These are phyloP conservation scores for Cryphonectria parasitica DNA, from an alignment of 2,329 filamentous ascomycete genomes.

Conservation along the genomic window DNA sequence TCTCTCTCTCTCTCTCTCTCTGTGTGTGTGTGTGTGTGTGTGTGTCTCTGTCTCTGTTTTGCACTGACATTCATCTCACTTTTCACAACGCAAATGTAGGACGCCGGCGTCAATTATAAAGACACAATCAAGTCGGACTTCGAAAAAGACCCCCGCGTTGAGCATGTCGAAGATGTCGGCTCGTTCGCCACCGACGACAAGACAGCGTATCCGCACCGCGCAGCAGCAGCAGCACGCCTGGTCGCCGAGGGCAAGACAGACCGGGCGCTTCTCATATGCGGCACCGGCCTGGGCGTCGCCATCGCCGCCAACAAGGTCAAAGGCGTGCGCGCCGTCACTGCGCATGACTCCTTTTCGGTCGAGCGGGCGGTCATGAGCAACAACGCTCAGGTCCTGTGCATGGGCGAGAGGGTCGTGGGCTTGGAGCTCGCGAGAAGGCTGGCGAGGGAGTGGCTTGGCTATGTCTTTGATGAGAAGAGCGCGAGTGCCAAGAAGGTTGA, in stretches of 20 bases:
- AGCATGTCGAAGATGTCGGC: conserved; percentile 74
- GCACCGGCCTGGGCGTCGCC: conserved; percentile 84
- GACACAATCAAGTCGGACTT: conserved; percentile 76
- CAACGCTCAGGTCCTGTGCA: conserved; percentile 84
- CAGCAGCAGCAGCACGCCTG: conserved; percentile 70
- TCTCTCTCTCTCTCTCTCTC: background rate
- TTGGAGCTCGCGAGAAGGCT: conserved; percentile 78
- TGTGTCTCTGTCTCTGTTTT: too few relatives aligned
- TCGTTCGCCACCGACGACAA: conserved; percentile 69
- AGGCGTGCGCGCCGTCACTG: conserved; percentile 84
- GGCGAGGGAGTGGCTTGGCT: conserved; percentile 82
- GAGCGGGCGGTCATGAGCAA: conserved; percentile 82
- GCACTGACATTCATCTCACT: background rate
- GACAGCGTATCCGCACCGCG: conserved; percentile 80
- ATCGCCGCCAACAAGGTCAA: conserved; percentile 89
- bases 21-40: too few relatives aligned
- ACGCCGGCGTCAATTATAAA: conserved; percentile 80
- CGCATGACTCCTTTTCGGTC: conserved; percentile 83
- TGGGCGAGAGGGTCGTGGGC: conserved; percentile 83
- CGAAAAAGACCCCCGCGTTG: conserved; percentile 67
- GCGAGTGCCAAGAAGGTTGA: conserved; percentile 60
- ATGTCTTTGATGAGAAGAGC: conserved; percentile 70
- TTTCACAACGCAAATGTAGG: conserved; percentile 42
- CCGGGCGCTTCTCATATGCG: conserved; percentile 81
- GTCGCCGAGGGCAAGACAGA: conserved; percentile 69